Percentiles rank a stretch among this genome's conserved stretches.
phyloP scores from a whole-genome alignment of 768 basidiomycete species.

The Hemileccinum impolitum region DNA sequence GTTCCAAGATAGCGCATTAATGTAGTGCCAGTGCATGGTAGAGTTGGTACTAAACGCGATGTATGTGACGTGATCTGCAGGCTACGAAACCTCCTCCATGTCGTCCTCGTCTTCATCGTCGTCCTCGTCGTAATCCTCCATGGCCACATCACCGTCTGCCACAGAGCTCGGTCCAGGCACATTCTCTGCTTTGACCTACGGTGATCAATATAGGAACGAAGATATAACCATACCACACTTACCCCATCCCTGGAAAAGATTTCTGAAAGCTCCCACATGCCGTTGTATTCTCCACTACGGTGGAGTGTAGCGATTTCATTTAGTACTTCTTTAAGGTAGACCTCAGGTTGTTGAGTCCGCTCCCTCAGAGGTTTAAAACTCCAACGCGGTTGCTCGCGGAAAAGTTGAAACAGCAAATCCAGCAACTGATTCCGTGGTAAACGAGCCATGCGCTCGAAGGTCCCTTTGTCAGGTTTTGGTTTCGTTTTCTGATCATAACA shows the following conservation, averaged over 20 bases:
- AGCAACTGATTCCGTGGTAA: slow-evolving; percentile 86
- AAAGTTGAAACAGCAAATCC: slow-evolving; percentile 76
- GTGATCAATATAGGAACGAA: neutral
- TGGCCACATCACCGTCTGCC: slow-evolving; percentile 21
- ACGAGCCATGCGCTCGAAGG: slow-evolving; percentile 87
- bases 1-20: no score
- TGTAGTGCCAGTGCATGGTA: no score
- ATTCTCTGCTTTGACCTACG: slow-evolving; percentile 45
- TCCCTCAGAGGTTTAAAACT: slow-evolving; percentile 72
- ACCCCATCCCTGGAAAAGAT: slow-evolving; percentile 67
- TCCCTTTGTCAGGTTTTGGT: slow-evolving; percentile 62
- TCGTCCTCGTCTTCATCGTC: slow-evolving; percentile 59
- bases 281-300: slow-evolving; percentile 77
- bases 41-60: neutral
- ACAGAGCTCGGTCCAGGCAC: slow-evolving; percentile 38
- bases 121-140: slow-evolving; percentile 45
- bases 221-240: slow-evolving; percentile 18
- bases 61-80: neutral
- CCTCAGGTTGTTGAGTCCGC: slow-evolving; percentile 82
- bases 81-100: slow-evolving; percentile 70
- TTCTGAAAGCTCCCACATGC: slow-evolving; percentile 76
- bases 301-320: slow-evolving; percentile 73
- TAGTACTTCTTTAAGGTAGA: slow-evolving; percentile 81
- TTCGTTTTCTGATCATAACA: slow-evolving; percentile 49
- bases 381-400: slow-evolving; percentile 81